Conservation (phyloP, 139 green algal species). For the Chlamydomonas schloesseri region DNA sequence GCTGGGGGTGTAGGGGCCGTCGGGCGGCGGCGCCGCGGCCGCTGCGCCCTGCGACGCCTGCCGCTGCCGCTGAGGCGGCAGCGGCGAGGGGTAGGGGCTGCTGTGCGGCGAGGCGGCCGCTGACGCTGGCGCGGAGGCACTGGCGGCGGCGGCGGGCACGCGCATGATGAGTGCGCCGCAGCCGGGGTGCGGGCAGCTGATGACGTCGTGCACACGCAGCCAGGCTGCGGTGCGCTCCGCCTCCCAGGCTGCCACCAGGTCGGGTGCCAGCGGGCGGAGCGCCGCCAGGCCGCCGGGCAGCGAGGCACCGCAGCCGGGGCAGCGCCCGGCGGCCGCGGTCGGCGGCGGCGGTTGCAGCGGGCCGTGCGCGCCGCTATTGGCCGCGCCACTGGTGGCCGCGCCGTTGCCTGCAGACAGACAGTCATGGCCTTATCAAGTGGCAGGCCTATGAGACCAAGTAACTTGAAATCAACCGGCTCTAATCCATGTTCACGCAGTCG, state of each 20-base stretch:
- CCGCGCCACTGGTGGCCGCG: no score
- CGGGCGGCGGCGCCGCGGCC: not conserved
- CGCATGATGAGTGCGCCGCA: conserved; percentile 41
- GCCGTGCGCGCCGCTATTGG: no score
- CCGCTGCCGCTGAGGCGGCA: not conserved
- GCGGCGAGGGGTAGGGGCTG: not conserved
- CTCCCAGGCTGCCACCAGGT: conserved; percentile 3
- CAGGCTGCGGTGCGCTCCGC: conserved; percentile 7
- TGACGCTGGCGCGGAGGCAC: not conserved
- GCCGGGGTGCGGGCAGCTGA: conserved; percentile 22
- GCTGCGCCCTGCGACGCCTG: not conserved
- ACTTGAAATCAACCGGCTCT: no score
- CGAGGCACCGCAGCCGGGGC: not conserved
- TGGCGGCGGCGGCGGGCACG: not conserved
- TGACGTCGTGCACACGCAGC: conserved; percentile 20
- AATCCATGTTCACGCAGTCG: no score
- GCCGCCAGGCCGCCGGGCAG: not conserved
- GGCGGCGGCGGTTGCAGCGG: not conserved
- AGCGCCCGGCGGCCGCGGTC: not conserved
- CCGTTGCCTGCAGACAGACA: no score
- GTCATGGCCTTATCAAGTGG: no score
- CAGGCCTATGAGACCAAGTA: no score
- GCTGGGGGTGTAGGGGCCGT: not conserved
- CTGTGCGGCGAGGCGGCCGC: not conserved
- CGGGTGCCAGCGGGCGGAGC: not conserved